phyloP scores from a whole-genome alignment of 1,284 basidiomycete species.

The Gymnopus androsaceus region DNA sequence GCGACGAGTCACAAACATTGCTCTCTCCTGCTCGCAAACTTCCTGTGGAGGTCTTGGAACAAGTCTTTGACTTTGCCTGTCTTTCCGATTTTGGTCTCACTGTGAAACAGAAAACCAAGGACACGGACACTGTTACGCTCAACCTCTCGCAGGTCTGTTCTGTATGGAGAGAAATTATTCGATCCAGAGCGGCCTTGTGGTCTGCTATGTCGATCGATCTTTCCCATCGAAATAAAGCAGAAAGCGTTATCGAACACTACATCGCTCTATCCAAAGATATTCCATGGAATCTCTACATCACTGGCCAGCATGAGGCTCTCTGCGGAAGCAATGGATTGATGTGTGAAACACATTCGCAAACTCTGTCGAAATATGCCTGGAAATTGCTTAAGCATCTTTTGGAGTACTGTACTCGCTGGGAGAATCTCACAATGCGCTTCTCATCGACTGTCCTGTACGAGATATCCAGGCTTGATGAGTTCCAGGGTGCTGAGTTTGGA shows the following conservation, averaged over 20 bases:
- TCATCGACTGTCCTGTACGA: not conserved
- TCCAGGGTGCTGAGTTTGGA: not conserved
- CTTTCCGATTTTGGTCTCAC: not conserved
- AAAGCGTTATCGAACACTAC: not conserved
- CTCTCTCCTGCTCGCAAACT: slow-evolving; percentile 5
- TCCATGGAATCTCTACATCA: not conserved
- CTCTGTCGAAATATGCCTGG: not conserved
- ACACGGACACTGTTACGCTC: not conserved
- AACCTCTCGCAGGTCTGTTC: not conserved
- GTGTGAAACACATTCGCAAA: not conserved
- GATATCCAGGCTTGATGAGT: not conserved
- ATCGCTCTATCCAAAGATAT: not conserved
- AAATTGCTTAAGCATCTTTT: not conserved
- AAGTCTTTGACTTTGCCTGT: slow-evolving; percentile 1
- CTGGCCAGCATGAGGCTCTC: too few species aligned
- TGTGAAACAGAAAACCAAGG: not conserved
- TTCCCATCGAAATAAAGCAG: not conserved
- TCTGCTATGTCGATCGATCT: not conserved
- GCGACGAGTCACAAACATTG: not conserved
- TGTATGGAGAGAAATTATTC: not conserved
- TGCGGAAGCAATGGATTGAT: not conserved
- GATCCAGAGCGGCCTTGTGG: not conserved
- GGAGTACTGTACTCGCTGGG: not conserved
- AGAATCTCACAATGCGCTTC: not conserved
- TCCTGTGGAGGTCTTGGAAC: not conserved